A percentile compares a stretch with the other conserved stretches of the same genome.
Evolutionary conservation across 2,329 filamentous ascomycete genomes (phyloP).

Genomic region (Penicillium sp.): DNA sequence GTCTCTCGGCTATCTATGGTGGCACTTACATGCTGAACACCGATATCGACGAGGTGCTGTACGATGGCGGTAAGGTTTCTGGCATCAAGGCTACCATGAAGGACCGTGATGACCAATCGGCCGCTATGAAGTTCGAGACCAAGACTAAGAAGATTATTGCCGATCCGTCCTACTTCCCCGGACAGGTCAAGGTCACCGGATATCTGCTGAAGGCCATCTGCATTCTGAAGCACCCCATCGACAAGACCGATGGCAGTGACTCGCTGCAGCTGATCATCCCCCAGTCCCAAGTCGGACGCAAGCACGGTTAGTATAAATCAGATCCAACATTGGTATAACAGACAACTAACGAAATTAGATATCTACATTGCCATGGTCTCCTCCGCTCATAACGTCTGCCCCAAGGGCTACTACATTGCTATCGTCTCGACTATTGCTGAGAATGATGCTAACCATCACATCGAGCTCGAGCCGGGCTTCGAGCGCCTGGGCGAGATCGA

Average conservation of each 20-base stretch:
- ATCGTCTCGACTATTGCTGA: slow-evolving; percentile 98
- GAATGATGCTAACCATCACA: slow-evolving; percentile 86
- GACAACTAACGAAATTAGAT: slow-evolving; percentile 57
- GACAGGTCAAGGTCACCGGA: slow-evolving; percentile 83
- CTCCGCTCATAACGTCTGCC: slow-evolving; percentile 95
- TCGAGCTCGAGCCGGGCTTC: slow-evolving; percentile 90
- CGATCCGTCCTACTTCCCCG: slow-evolving; percentile 94
- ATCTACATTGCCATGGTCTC: slow-evolving; percentile 98
- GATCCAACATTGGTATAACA: not conserved
- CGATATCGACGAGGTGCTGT: slow-evolving; percentile 84
- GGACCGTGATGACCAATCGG: slow-evolving; percentile 73
- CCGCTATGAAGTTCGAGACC: slow-evolving; percentile 89
- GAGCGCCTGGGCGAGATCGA: slow-evolving; percentile 91
- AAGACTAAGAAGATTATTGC: slow-evolving; percentile 95
- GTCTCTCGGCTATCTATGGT: slow-evolving; percentile 96
- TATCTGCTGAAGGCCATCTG: slow-evolving; percentile 96
- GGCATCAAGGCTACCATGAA: slow-evolving; percentile 98
- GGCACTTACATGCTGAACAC: slow-evolving; percentile 99
- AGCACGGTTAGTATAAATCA: slow-evolving; percentile 71
- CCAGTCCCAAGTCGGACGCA: slow-evolving; percentile 93
- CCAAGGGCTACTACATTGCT: slow-evolving; percentile 98
- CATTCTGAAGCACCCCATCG: slow-evolving; percentile 92
- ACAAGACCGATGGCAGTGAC: slow-evolving; percentile 85
- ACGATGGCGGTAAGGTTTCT: slow-evolving; percentile 79
- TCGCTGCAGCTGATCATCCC: slow-evolving; percentile 96